Evolutionary conservation across 768 basidiomycete genomes (phyloP), one percentile per base, ranked within the genome.

Genomic region (Leccinum boreale): DNA sequence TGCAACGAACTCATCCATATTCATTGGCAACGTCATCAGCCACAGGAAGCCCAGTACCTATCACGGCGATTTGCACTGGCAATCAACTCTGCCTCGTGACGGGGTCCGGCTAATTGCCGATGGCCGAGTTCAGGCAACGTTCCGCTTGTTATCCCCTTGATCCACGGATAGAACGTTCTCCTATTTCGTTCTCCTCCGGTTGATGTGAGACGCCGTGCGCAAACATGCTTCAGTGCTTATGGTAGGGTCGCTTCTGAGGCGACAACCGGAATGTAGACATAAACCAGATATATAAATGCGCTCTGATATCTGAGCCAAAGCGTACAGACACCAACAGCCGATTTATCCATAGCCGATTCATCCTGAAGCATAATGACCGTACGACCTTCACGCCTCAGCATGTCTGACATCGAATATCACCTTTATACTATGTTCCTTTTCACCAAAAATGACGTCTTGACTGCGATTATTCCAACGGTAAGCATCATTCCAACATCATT

Each of bases 381-480:
- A 11, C 62, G 66, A 24, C 50, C 46, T 48, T 52, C 55, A 3
- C 5, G 10, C 3, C 23, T 57, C 8, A 15, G 21, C n/a, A 33
- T 63, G 15, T 56, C 58, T 26, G 57, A 70, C 3, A 55, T 70
- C 26, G 31, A 21, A 52, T 65, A 65, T 44, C 58, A 70, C 46
- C 56, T 71, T 28, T 67, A 71, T 48, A 73, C 68, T 21, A 35
- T 73, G 28, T 76, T 73, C 54, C 73, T 78, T 31, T 80, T 81
- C 68, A 77, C 73, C 23, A 74, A 75, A 60, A 76, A 79, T 14
- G 81, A 82, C 60, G 71, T 80, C 59, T 71, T 77, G 55, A 81
- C 80, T 0, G 78, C 75, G 3, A 54, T 82, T 3, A 65, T 82
- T 31, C 81, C 81, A 2, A 75, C 80, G 56, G 81, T 81, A 58